phyloP scores from a whole-genome alignment of 148 eudicot genomes.

The Talinum fruticosum region DNA sequence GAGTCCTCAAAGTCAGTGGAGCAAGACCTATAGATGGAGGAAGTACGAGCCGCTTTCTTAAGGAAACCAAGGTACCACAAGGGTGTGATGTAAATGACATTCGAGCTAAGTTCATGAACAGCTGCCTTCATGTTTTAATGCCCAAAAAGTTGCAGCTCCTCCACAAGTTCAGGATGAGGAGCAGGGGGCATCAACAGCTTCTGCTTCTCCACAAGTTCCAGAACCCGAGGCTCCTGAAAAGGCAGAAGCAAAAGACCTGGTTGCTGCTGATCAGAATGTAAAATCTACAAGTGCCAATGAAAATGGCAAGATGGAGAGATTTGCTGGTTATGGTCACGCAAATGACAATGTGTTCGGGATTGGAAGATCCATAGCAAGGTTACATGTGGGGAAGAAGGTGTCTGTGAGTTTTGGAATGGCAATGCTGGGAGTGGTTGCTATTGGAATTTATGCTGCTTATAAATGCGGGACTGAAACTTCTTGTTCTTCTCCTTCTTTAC shows the following conservation, averaged over 20 bases:
- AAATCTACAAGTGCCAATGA: slow-evolving; percentile 3
- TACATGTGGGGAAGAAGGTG: slow-evolving; percentile 21
- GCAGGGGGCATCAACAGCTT: neutral
- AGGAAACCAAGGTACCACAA: slow-evolving; percentile 42
- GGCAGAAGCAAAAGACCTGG: slow-evolving; percentile 2
- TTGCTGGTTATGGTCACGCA: neutral
- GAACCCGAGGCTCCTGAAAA: slow-evolving; percentile 6
- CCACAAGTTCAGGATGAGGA: slow-evolving; percentile 10
- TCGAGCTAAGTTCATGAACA: slow-evolving; percentile 45
- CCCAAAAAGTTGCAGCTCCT: slow-evolving; percentile 32
- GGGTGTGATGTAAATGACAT: slow-evolving; percentile 41
- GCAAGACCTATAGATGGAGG: slow-evolving; percentile 37
- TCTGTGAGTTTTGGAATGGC: slow-evolving; percentile 31
- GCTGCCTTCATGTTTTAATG: slow-evolving; percentile 49
- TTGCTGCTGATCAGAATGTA: neutral
- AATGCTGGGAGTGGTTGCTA: slow-evolving; percentile 30
- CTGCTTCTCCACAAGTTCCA: slow-evolving; percentile 3
- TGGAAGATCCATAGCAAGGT: slow-evolving; percentile 16
- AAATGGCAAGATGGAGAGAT: slow-evolving; percentile 17
- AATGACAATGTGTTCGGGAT: slow-evolving; percentile 9
- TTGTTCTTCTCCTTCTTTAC: slow-evolving; percentile 20
- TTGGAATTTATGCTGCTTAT: slow-evolving; percentile 40
- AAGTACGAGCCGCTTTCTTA: slow-evolving; percentile 40
- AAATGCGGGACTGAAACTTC: slow-evolving; percentile 20
- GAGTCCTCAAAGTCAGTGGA: slow-evolving; percentile 58